Base-by-base conservation (phyloP, 768 basidiomycete species). In the Crassisporium funariophilum region DNA sequence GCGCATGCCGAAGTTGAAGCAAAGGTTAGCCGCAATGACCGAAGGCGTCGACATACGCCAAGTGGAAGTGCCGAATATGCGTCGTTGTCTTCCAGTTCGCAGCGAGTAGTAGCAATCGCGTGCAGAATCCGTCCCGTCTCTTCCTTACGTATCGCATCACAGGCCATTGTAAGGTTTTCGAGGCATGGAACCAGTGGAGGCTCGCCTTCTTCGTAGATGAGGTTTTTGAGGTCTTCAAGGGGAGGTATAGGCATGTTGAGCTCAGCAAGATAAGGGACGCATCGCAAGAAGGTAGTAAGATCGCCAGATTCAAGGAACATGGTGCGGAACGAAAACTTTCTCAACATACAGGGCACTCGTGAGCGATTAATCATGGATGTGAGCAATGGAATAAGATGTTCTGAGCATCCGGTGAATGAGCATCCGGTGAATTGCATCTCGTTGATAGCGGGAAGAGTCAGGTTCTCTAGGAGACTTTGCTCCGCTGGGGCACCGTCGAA, bases 401-500 rank as follows among this genome's bases (percentile, higher is more conserved):
- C 56, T n/a, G 41, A 23, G 11, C 35, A 40, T 20, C 49, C 48
- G 12, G 58, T 36, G n/a, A n/a, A n/a, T n/a, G 41, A 23, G 11
- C 35, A 40, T 20, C 49, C 48, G 12, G 58, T 36, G n/a, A 56
- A 31, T 19, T 39, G 21, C 11, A 62, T 56, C 20, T 61, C 57
- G 17, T 63, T 52, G 17, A 63, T 52, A 8, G 47, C 45, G 5
- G 62, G 62, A 31, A 61, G 41, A 8, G 53, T 52, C 34, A 63
- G 48, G 33, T 57, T 50, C 41, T 56, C 44, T 19, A 59, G 45
- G 21, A 48, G 54, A 31, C 37, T 42, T 4, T 36, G 41, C n/a
- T n/a, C n/a, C 24, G 53, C 40, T 3, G 51, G 46, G n/a, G 43
- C 8, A 35, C 49, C 51, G 25, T 55, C 49, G 35, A 63, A 60